Base-by-base conservation (phyloP, 2,329 filamentous ascomycete species). In the Thelonectria discophora region DNA sequence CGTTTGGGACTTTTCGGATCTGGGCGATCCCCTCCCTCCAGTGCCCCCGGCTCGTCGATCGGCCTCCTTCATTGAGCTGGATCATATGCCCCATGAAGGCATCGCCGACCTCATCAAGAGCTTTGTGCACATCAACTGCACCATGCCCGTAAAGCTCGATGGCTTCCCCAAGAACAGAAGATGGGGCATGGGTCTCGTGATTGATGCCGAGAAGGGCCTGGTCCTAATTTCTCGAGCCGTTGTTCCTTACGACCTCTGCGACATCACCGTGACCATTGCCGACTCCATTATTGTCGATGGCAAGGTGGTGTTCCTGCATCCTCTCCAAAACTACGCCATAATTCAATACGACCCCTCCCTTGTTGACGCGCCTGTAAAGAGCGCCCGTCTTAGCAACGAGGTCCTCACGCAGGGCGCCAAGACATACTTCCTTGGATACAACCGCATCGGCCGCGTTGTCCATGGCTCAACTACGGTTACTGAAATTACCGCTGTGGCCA, bases 361-460 rank as follows among this genome's bases (percentile, higher is more conserved):
- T 17, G 96, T 98, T n/a, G 88, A 97, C 72, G 95, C 94, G 2
- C 94, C 95, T 1, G 94, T 99, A 12, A 87, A 94, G 80, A 94
- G 91, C 66, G 95, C 96, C 5, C 91, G 88, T 70, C 84, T 99
- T 51, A 93, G 93, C 72, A 88, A 84, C 6, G 88, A 92, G 58
- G 88, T 89, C 70, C 93, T 98, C 75, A 94, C 93, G 53, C 95
- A 98, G 80, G 95, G 95, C 37, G 92, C 94, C 50, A 90, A 94
- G 59, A 97, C 94, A 0, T 94, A 97, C 68, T 99, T 99, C 78
- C 91, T 99, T 65, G 96, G 95, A n/a, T 96, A 97, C 81, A 99
- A 99, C 75, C 90, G 96, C 68, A 98, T 97, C 67, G 90, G 94
- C 63, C 88, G 94, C 37, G 92, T 97, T 42, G 94, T 98, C 4